These are phyloP conservation scores for Aspergillus carlsbadensis DNA, from an alignment of 495 filamentous ascomycete genomes.

Conservation along the genomic window DNA sequence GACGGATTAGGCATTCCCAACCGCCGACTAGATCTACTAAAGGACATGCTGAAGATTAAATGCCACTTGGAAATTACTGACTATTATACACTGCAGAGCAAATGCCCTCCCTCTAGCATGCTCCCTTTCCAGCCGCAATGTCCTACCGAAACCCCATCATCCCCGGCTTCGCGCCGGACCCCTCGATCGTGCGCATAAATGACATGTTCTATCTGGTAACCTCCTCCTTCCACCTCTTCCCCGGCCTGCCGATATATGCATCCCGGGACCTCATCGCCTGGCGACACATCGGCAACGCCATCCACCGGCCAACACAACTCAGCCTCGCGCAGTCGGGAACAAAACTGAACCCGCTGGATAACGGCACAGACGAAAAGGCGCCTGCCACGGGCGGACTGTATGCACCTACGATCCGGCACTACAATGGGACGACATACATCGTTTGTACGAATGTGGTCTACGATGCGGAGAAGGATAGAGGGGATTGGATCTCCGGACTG, in stretches of 20 bases:
- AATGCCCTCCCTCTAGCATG: too few species aligned
- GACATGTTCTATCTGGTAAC: constrained; percentile 1
- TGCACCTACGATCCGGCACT: constrained; percentile 1
- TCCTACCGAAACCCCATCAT: constrained; percentile 1
- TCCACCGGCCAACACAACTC: constrained; percentile 1
- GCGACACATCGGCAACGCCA: constrained; percentile 4
- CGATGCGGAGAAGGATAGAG: too few species aligned
- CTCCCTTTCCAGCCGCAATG: too few species aligned
- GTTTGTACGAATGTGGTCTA: constrained; percentile 7
- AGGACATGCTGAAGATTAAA: too few species aligned
- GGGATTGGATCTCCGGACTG: neutral
- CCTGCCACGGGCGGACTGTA: neutral
- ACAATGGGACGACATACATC: neutral
- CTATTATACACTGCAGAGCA: too few species aligned
- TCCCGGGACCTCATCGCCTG: constrained; percentile 3
- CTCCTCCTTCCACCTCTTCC: constrained; percentile 3
- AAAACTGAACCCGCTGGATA: neutral
- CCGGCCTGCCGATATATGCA: neutral
- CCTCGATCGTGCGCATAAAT: neutral
- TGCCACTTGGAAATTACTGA: too few species aligned
- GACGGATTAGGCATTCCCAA: too few species aligned
- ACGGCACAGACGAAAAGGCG: neutral
- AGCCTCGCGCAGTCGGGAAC: constrained; percentile 4
- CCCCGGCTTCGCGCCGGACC: constrained; percentile 7
- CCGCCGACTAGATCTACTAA: too few species aligned